Percentiles rank a stretch among this genome's conserved stretches.
phyloP scores from a whole-genome alignment of 2,329 filamentous ascomycete genomes.

The Daldinia eschscholtzii region DNA sequence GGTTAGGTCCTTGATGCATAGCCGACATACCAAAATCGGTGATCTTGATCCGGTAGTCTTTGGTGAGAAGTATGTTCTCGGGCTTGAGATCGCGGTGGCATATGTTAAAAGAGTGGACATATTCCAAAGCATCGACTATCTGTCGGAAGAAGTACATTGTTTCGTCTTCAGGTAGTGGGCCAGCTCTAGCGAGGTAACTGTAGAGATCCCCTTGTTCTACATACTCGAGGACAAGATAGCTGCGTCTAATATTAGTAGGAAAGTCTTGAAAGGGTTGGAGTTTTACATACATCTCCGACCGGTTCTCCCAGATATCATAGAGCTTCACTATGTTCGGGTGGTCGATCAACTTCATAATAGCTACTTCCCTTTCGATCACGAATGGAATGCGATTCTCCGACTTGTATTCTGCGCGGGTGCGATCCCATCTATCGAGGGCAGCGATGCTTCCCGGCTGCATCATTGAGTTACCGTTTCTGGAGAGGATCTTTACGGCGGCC shows the following conservation, averaged over 20 bases:
- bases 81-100: conserved; percentile 97
- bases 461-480: conserved; percentile 82
- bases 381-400: conserved; percentile 82
- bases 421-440: conserved; percentile 81
- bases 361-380: conserved; percentile 93
- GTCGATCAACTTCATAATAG: conserved; percentile 95
- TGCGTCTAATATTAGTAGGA: conserved; percentile 56
- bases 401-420: conserved; percentile 66
- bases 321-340: conserved; percentile 95
- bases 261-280: background rate
- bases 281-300: conserved; percentile 84
- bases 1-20: conserved; percentile 81
- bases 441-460: conserved; percentile 88
- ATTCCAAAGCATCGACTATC: conserved; percentile 90
- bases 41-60: conserved; percentile 84
- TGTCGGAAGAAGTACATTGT: conserved; percentile 90
- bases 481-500: conserved; percentile 96
- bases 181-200: conserved; percentile 81
- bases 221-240: conserved; percentile 94
- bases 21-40: conserved; percentile 99
- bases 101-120: conserved; percentile 94
- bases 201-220: conserved; percentile 86
- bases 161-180: conserved; percentile 82
- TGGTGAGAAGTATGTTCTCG: conserved; percentile 92
- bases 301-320: conserved; percentile 98